These are phyloP conservation scores for Daldinia concentrica DNA, from an alignment of 495 filamentous ascomycete species.

Conservation along the genomic window DNA sequence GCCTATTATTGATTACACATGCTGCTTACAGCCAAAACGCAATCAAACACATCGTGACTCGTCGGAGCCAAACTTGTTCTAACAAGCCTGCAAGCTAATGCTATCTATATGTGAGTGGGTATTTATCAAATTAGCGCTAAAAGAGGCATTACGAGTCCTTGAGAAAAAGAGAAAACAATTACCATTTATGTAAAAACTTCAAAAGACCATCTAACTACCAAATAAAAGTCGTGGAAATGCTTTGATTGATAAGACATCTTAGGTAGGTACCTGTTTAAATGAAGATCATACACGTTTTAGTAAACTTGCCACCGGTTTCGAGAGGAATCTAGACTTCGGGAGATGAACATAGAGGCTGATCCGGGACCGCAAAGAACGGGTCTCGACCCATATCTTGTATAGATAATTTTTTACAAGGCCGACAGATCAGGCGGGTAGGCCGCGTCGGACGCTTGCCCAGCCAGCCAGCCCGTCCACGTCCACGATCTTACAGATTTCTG, in stretches of 20 bases:
- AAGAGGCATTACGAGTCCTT: background rate
- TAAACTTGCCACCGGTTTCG: constrained; percentile 19
- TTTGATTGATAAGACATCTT: constrained; percentile 7
- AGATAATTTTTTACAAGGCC: background rate
- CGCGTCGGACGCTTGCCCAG: background rate
- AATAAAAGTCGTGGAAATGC: background rate
- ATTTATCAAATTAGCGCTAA: background rate
- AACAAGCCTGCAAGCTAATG: constrained; percentile 15
- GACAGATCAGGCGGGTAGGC: background rate
- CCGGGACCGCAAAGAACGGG: constrained; percentile 25
- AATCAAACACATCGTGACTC: constrained; percentile 33
- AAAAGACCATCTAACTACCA: background rate
- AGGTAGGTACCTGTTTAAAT: background rate
- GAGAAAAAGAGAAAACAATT: background rate
- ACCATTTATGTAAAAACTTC: background rate
- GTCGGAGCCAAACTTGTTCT: constrained; percentile 1
- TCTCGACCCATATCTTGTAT: background rate
- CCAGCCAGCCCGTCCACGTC: background rate
- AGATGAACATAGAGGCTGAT: constrained; percentile 6
- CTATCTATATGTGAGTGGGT: background rate
- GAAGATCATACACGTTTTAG: constrained; percentile 25
- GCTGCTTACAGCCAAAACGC: constrained; percentile 9
- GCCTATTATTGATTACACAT: constrained; percentile 26
- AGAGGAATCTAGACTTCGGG: constrained; percentile 23
- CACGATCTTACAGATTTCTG: background rate